Evolutionary conservation across 163 green algal species (phyloP).

Genomic region (Chlorella variabilis): DNA sequence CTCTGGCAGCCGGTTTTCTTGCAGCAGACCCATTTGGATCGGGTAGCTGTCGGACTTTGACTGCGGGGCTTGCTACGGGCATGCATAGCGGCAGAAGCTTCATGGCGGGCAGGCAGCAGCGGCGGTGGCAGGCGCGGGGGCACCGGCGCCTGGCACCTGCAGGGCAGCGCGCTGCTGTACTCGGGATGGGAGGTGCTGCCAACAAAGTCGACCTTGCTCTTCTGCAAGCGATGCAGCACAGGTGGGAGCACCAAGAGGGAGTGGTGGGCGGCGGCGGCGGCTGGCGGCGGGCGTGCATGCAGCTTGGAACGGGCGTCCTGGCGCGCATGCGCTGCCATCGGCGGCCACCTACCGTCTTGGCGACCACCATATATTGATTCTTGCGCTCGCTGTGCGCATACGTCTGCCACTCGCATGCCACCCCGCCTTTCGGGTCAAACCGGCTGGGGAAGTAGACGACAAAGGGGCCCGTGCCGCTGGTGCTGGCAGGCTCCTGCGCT

Average conservation of each 20-base stretch:
- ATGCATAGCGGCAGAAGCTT: background rate
- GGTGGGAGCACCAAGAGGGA: background rate
- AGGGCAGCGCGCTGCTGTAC: slow-evolving; percentile 35
- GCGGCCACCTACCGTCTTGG: slow-evolving; percentile 7
- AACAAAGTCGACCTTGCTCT: slow-evolving; percentile 39
- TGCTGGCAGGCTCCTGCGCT: background rate
- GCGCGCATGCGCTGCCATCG: background rate
- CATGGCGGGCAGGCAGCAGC: background rate
- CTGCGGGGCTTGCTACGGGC: background rate
- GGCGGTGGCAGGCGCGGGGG: background rate
- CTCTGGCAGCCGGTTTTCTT: slow-evolving; percentile 36
- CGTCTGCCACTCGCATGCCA: slow-evolving; percentile 34
- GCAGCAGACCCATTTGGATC: slow-evolving; percentile 9
- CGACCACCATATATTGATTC: slow-evolving; percentile 38
- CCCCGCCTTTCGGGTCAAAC: slow-evolving; percentile 34
- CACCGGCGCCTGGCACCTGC: slow-evolving; percentile 34
- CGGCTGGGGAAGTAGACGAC: slow-evolving; percentile 53
- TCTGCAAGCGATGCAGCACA: slow-evolving; percentile 8
- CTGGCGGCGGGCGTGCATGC: background rate
- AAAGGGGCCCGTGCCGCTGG: slow-evolving; percentile 29
- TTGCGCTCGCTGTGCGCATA: slow-evolving; percentile 29
- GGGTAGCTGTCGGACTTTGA: slow-evolving; percentile 40
- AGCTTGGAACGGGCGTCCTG: background rate
- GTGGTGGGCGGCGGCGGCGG: background rate
- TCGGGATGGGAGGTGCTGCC: slow-evolving; percentile 40